Conservation (phyloP, 345 rosid genomes). For the Angophora floribunda region DNA sequence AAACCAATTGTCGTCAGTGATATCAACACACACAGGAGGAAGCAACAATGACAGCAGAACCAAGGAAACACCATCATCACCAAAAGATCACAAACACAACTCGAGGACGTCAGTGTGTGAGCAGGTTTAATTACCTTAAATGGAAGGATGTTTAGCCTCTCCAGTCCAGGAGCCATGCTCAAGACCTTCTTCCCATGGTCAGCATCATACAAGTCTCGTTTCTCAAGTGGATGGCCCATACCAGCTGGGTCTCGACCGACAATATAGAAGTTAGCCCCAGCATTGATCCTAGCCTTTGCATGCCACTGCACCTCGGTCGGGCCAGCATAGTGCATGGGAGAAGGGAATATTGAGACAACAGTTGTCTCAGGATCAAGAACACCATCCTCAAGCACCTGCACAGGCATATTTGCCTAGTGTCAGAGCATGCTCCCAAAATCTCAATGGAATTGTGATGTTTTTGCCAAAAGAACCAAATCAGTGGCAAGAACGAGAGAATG, state of each 20-base stretch:
- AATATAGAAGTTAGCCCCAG: slow-evolving; percentile 97
- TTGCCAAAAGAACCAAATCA: not conserved
- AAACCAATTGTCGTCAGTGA: not conserved
- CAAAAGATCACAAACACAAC: not conserved
- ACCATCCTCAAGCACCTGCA: slow-evolving; percentile 89
- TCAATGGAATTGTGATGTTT: not conserved
- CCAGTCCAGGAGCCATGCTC: slow-evolving; percentile 97
- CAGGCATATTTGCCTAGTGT: not conserved
- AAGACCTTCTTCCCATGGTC: slow-evolving; percentile 97
- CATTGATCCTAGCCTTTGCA: slow-evolving; percentile 95
- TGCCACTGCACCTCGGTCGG: slow-evolving; percentile 99
- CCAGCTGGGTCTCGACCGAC: slow-evolving; percentile 99
- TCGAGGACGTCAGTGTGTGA: not conserved
- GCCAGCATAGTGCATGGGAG: slow-evolving; percentile 99
- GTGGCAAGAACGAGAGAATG: not conserved
- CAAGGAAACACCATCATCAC: not conserved
- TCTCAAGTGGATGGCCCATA: slow-evolving; percentile 94
- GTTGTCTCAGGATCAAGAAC: slow-evolving; percentile 99
- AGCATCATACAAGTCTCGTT: slow-evolving; percentile 92
- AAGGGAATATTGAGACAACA: slow-evolving; percentile 93
- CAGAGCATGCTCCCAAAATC: not conserved
- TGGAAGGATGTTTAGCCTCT: slow-evolving; percentile 92
- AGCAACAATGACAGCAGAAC: not conserved
- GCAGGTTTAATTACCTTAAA: slow-evolving; percentile 51
- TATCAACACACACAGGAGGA: not conserved